phyloP scores from a whole-genome alignment of 805 yeast genomes.

The Ogataea naganishii region DNA sequence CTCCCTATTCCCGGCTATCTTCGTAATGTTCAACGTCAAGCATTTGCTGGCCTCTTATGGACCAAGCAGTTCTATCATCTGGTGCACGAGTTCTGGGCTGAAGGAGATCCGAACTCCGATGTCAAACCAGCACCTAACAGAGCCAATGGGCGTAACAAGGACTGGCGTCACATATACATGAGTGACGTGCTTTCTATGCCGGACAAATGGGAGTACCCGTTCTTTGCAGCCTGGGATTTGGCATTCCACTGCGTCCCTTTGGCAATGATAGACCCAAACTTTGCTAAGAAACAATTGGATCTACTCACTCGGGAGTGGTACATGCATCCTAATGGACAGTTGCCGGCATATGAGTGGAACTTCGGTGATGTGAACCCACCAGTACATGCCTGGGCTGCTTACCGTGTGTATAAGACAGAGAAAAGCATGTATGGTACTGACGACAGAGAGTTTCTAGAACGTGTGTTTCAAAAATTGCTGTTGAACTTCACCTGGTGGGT shows the following conservation, averaged over 20 bases:
- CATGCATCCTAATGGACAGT: slow-evolving; percentile 97
- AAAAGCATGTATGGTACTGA: slow-evolving; percentile 75
- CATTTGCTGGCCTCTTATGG: slow-evolving; percentile 91
- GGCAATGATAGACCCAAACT: slow-evolving; percentile 88
- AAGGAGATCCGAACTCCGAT: slow-evolving; percentile 72
- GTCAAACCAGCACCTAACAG: slow-evolving; percentile 75
- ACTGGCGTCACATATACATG: slow-evolving; percentile 83
- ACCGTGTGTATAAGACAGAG: slow-evolving; percentile 80
- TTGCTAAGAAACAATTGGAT: slow-evolving; percentile 83
- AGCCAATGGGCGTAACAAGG: slow-evolving; percentile 79
- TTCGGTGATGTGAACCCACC: slow-evolving; percentile 95
- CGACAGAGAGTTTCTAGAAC: slow-evolving; percentile 75
- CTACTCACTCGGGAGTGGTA: slow-evolving; percentile 90
- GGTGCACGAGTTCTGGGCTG: slow-evolving; percentile 77
- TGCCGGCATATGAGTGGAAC: slow-evolving; percentile 96
- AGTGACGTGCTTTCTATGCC: slow-evolving; percentile 86
- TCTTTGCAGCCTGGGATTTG: slow-evolving; percentile 95
- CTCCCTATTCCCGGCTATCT: slow-evolving; percentile 74
- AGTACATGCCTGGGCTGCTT: slow-evolving; percentile 94
- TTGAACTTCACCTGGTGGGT: slow-evolving; percentile 98
- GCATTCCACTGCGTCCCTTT: slow-evolving; percentile 92
- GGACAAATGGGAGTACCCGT: slow-evolving; percentile 94
- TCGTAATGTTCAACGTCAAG: slow-evolving; percentile 82
- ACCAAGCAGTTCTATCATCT: slow-evolving; percentile 86
- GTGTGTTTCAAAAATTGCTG: slow-evolving; percentile 86